Percentiles rank a stretch among this genome's conserved stretches.
Evolutionary conservation across 192 early-diverging fungal species (phyloP).

Genomic region (Kappamyces sp.): DNA sequence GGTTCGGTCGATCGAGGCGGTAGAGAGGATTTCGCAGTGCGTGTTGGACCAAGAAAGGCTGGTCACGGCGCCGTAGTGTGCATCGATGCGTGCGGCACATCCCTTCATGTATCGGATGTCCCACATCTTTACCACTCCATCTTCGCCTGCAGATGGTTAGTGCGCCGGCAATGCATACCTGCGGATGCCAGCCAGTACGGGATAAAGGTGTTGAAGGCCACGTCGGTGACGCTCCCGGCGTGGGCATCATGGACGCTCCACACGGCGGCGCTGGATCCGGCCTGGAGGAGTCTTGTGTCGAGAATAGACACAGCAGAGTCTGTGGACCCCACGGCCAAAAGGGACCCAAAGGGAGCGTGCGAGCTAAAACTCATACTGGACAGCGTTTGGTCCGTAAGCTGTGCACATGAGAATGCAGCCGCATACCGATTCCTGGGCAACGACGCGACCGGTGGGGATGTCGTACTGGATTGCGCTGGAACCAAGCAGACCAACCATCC

Average conservation of each 20-base stretch:
- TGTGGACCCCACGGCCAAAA: slow-evolving; percentile 31
- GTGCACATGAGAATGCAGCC: neutral
- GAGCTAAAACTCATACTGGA: slow-evolving; percentile 32
- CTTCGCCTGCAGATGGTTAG: slow-evolving; percentile 35
- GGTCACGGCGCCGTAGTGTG: slow-evolving; percentile 43
- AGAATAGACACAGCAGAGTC: slow-evolving; percentile 35
- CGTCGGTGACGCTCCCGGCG: slow-evolving; percentile 39
- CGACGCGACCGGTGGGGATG: slow-evolving; percentile 23
- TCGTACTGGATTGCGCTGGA: slow-evolving; percentile 29
- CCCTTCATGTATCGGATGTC: slow-evolving; percentile 55
- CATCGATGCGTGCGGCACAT: slow-evolving; percentile 45
- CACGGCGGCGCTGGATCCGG: slow-evolving; percentile 23
- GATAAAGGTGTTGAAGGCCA: slow-evolving; percentile 66
- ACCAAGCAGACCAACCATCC: slow-evolving; percentile 33
- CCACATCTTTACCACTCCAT: slow-evolving; percentile 59
- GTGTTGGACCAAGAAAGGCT: slow-evolving; percentile 63
- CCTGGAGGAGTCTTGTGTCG: slow-evolving; percentile 30
- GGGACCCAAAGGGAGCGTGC: slow-evolving; percentile 27
- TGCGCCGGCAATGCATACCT: slow-evolving; percentile 19
- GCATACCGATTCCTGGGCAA: slow-evolving; percentile 24
- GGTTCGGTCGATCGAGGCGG: slow-evolving; percentile 48
- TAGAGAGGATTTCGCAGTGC: slow-evolving; percentile 57
- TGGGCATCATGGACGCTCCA: slow-evolving; percentile 48
- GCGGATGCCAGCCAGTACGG: slow-evolving; percentile 69
- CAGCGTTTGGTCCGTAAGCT: slow-evolving; percentile 34